Evolutionary conservation across 1,284 basidiomycete species (phyloP).

Genomic region (Fomes fomentarius): DNA sequence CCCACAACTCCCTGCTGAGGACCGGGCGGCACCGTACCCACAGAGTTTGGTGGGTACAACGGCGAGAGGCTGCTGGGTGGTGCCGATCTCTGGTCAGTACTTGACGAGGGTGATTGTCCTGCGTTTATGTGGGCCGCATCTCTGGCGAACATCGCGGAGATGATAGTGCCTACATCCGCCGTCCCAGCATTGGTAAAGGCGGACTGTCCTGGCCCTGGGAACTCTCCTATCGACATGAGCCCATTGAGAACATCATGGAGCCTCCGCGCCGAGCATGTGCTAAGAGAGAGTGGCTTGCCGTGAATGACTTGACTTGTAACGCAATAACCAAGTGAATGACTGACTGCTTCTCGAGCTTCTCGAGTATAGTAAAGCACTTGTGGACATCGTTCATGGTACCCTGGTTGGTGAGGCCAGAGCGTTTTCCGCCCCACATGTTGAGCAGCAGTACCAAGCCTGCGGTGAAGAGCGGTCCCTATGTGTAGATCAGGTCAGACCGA

Average conservation of each 20-base stretch:
- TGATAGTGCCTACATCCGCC: too few relatives aligned
- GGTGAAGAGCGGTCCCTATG: conserved; percentile 54
- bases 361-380: conserved; percentile 66
- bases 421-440: conserved; percentile 75
- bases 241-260: conserved; percentile 11
- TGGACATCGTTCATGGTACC: conserved; percentile 67
- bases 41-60: too few relatives aligned
- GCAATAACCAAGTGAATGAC: background rate
- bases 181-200: background rate
- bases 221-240: conserved; percentile 12
- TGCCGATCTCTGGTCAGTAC: too few relatives aligned
- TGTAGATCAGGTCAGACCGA: background rate
- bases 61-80: background rate
- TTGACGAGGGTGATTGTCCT: too few relatives aligned
- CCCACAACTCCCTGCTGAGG: background rate
- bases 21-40: too few relatives aligned
- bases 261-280: conserved; percentile 2
- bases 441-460: conserved; percentile 71
- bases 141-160: background rate
- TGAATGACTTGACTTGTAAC: background rate
- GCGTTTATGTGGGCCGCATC: too few relatives aligned
- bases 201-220: background rate
- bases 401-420: conserved; percentile 55
- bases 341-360: conserved; percentile 51
- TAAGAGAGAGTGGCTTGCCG: background rate